Conservation (phyloP, 768 basidiomycete genomes). For the Panaeolus cyanescens region DNA sequence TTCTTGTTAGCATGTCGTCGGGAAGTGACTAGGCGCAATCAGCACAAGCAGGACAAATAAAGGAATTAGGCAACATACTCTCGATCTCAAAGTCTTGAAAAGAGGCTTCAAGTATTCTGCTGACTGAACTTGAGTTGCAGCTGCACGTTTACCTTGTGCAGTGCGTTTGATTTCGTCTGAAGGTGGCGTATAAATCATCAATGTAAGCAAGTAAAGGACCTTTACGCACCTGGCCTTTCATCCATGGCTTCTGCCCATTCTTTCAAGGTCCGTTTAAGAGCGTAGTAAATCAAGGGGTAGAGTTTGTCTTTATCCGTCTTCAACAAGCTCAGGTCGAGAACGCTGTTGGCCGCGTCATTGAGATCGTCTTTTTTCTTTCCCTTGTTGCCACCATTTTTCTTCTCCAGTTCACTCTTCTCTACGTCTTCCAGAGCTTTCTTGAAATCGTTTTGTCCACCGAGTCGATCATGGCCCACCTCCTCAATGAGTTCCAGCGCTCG, state of each 20-base stretch:
- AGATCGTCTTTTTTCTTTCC: slow-evolving; percentile 70
- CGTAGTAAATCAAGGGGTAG: slow-evolving; percentile 96
- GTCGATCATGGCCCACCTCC: slow-evolving; percentile 78
- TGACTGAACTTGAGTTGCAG: slow-evolving; percentile 93
- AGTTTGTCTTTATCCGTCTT: slow-evolving; percentile 94
- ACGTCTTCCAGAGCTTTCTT: slow-evolving; percentile 87
- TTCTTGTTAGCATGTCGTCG: slow-evolving; percentile 79
- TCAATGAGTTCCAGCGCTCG: slow-evolving; percentile 96
- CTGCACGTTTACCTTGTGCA: slow-evolving; percentile 90
- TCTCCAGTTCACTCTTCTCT: slow-evolving; percentile 72
- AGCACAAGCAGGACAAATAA: neutral
- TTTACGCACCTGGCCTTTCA: slow-evolving; percentile 76
- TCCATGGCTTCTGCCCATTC: slow-evolving; percentile 98
- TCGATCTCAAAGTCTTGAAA: slow-evolving; percentile 85
- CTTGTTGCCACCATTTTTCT: slow-evolving; percentile 56
- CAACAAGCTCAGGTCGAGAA: slow-evolving; percentile 79
- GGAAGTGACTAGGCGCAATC: slow-evolving; percentile 60
- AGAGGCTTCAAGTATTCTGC: slow-evolving; percentile 97
- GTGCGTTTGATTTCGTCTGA: slow-evolving; percentile 85
- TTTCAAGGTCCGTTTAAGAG: slow-evolving; percentile 87
- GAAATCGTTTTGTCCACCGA: slow-evolving; percentile 93
- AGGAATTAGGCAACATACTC: slow-evolving; percentile 66
- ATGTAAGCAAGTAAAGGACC: neutral
- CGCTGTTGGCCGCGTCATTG: slow-evolving; percentile 49
- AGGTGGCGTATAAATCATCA: slow-evolving; percentile 3